Conservation (phyloP, 2,329 filamentous ascomycete species). For the Tolypocladium album region DNA sequence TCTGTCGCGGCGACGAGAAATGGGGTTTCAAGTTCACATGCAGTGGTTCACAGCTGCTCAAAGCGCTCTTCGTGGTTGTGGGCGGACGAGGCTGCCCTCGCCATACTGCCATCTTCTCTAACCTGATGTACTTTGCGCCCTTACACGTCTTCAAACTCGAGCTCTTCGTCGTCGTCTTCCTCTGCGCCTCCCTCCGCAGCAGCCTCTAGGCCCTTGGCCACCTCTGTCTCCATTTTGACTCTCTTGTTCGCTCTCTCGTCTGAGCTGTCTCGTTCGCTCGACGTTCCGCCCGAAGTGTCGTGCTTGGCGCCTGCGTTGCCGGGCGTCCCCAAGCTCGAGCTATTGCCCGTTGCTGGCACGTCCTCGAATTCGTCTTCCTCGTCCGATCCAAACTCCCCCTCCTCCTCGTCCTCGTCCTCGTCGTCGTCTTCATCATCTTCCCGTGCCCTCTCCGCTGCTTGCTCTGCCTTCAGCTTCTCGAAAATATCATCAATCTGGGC, state of each 20-base stretch:
- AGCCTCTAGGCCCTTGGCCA: constrained; percentile 24
- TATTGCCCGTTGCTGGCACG: constrained; percentile 27
- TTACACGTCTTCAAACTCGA: constrained; percentile 50
- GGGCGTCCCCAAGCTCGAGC: constrained; percentile 20
- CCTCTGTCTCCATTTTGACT: constrained; percentile 44
- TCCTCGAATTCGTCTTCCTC: constrained; percentile 40
- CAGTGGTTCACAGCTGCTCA: background rate
- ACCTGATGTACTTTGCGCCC: background rate
- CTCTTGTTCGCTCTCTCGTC: constrained; percentile 46
- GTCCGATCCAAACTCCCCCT: constrained; percentile 21
- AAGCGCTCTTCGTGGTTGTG: background rate
- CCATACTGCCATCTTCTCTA: background rate
- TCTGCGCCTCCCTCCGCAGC: constrained; percentile 33
- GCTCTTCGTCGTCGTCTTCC: constrained; percentile 39
- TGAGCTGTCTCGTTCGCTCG: constrained; percentile 13
- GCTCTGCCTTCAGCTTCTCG: constrained; percentile 51
- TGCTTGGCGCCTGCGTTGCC: constrained; percentile 21
- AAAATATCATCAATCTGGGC: constrained; percentile 58
- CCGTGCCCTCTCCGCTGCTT: constrained; percentile 32
- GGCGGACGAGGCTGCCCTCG: background rate
- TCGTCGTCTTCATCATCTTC: constrained; percentile 21
- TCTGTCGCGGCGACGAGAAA: background rate
- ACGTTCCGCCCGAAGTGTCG: constrained; percentile 6
- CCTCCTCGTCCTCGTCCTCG: constrained; percentile 22
- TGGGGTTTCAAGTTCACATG: background rate